Evolutionary conservation across 495 filamentous ascomycete species (phyloP), one percentile per base, ranked within the genome.

Genomic region (Penicillium paxilli): DNA sequence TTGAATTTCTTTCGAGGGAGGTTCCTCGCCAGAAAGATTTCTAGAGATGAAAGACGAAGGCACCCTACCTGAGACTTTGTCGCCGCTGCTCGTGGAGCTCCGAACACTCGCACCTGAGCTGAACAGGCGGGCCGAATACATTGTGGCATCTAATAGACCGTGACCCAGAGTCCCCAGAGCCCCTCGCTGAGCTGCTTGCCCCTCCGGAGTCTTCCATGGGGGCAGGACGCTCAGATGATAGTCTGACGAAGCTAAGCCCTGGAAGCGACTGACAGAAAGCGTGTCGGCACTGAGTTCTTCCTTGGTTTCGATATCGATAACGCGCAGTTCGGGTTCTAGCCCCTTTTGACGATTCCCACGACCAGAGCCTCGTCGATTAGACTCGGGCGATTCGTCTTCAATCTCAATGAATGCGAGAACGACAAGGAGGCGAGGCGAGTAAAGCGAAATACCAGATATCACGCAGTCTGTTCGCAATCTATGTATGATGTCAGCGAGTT

Each of bases 391-490:
- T n/a, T 86, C 82, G 10, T 83, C 77, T n/a, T 87, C 84, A 10
- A 85, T 84, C 51, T 87, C 87, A 52, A 92, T 83, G 67, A 93
- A 94, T 64, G 91, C 91, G 77, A 98, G 87, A 60, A 97, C 84
- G 55, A 95, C 80, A 70, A 98, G 79, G 47, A 96, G 78, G 60
- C 83, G 92, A 60, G 92, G 92, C 68, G 89, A 96, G 86, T 97
- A 98, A 73, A 98, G 80, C 57, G 94, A 92, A 66, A 98, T 87
- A 66, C 95, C 94, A 69, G 93, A 96, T 79, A 98, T 88, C 58
- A 93, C 90, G 74, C 95, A 97, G 76, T 98, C 94, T 59, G 92
- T 92, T 61, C 89, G 87, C 72, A 98, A 81, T 75, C 91, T 96
- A 54, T 7, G 37, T 7, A 44, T 42, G 6, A 1, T 8, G 21